Base-by-base conservation (phyloP, 1,284 basidiomycete genomes). In the Malassezia sp. region DNA sequence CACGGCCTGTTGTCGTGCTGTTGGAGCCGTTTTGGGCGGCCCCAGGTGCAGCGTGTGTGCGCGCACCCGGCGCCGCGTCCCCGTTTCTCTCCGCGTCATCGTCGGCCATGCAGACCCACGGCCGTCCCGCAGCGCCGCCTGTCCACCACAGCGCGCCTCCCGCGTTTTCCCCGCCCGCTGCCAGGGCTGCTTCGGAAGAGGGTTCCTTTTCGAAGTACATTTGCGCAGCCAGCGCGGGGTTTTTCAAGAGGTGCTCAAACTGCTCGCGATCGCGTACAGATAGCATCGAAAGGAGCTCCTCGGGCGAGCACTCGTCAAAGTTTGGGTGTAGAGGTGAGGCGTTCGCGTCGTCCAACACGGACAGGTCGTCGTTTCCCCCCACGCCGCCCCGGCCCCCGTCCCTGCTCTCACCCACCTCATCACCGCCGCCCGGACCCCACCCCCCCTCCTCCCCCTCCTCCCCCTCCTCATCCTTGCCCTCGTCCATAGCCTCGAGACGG, bases 251-350 rank as follows among this genome's bases (percentile, higher is more conserved):
- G 0, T 38, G 27, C 20, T 57, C 17, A 23, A 64, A 64, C 23
- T 21, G 54, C 1, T 33, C 29, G 24, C 48, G 49, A 32, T 64
- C 51, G 12, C 38, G 26, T 1, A 50, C 33, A 4, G 58, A 56
- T 5, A 64, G 59, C 49, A 56, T 45, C 12, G 42, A 37, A 0
- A 64, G 44, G 3, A 64, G 47, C 8, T 56, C 30, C 2, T 61
- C 53, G 10, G 49, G 24, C 5, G 54, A 44, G 15, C 53, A 40
- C 2, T 21, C 27, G 14, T 42, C 50, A 18, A 27, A 12, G 20
- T 12, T 17, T 8, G 26, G 15, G n/a, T 30, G 18, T 29, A 8
- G 30, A 14, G 21, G 21, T 14, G n/a, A n/a, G n/a, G n/a, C n/a
- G n/a, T n/a, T n/a, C n/a, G n/a, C n/a, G n/a, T n/a, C n/a, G n/a